Base-by-base conservation (phyloP, 1,284 basidiomycete species). In the Cutaneotrichosporon dermatis region DNA sequence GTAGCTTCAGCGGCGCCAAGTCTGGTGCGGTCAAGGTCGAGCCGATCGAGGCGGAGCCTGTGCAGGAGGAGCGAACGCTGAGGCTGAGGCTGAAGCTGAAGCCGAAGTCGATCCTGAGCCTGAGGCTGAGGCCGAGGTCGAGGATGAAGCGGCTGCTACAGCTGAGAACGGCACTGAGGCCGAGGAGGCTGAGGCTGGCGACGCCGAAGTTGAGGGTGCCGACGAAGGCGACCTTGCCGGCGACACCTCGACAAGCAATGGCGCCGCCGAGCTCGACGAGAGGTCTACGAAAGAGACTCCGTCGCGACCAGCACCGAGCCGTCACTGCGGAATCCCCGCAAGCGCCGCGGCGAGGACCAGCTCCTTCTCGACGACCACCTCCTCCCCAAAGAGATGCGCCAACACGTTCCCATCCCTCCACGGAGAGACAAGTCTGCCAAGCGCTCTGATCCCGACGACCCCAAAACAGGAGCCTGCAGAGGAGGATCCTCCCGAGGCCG, bases 281-380 rank as follows among this genome's bases (percentile, higher is more conserved):
- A 8, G 57, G 36, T 48, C 58, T 6, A n/a, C 33, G 35, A 49
- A 49, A 0, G 57, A 55, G 39, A 25, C 48, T 53, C 54, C 35
- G 55, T 52, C 37, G 65, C 62, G 37, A 59, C 67, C 10, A 59
- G 67, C 37, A 51, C 50, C 2, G 50, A 51, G 16, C 50, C 50
- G 4, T 9, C 50, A 33, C 10, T 10, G 10, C 50, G 50, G 6
- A 51, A 51, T 15, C 45, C 55, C 4, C 64, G 74, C 33, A 70
- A 66, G 62, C 58, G 74, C n/a, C 59, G 73, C 51, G 73, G 73
- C 7, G 73, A 75, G 56, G 74, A 72, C 40, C 68, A 71, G 58
- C 55, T 74, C 9, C 57, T 75, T 4, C 57, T 74, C 56, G 74
- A 76, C 51, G 71, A 74, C 62, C 71, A 77, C 53, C 68, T 73